phyloP scores from a whole-genome alignment of 768 basidiomycete species.

The Suillus variegatus region DNA sequence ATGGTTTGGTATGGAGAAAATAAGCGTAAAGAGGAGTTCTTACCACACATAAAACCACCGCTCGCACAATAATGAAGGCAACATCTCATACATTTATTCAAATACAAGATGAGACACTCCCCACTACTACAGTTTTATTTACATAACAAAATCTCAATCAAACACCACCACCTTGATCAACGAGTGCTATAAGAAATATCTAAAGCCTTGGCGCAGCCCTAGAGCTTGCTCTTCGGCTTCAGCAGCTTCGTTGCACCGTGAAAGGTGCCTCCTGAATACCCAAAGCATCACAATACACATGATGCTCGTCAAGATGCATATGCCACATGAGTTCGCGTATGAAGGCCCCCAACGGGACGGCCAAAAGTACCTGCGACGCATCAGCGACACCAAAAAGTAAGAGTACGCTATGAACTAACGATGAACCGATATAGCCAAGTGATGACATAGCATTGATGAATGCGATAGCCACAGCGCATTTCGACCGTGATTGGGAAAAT shows the following conservation, averaged over 20 bases:
- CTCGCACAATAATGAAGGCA: not conserved
- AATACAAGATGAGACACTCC: not conserved
- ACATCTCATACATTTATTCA: not conserved
- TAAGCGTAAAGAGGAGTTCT: conserved; percentile 41
- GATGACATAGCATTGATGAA: conserved; percentile 78
- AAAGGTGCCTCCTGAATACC: conserved; percentile 46
- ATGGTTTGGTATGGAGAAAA: conserved; percentile 54
- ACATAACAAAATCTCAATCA: not conserved
- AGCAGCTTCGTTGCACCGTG: conserved; percentile 37
- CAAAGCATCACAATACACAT: conserved; percentile 50
- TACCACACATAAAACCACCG: conserved; percentile 22
- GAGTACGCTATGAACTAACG: conserved; percentile 48
- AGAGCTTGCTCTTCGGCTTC: conserved; percentile 39
- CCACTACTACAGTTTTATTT: not conserved
- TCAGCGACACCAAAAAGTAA: not conserved
- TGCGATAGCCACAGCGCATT: conserved; percentile 83
- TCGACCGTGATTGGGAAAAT: conserved; percentile 74
- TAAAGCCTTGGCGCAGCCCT: conserved; percentile 37
- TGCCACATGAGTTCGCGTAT: conserved; percentile 70
- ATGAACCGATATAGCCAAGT: conserved; percentile 79
- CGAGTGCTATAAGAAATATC: conserved; percentile 43
- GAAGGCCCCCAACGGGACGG: conserved; percentile 67
- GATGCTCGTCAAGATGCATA: conserved; percentile 63
- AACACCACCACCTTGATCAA: not conserved
- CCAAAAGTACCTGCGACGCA: conserved; percentile 55